A percentile compares a stretch with the other conserved stretches of the same genome.
These are phyloP conservation scores for Bonnemaisonia californica DNA, from an alignment of 31 red algal species.

Conservation along the genomic window DNA sequence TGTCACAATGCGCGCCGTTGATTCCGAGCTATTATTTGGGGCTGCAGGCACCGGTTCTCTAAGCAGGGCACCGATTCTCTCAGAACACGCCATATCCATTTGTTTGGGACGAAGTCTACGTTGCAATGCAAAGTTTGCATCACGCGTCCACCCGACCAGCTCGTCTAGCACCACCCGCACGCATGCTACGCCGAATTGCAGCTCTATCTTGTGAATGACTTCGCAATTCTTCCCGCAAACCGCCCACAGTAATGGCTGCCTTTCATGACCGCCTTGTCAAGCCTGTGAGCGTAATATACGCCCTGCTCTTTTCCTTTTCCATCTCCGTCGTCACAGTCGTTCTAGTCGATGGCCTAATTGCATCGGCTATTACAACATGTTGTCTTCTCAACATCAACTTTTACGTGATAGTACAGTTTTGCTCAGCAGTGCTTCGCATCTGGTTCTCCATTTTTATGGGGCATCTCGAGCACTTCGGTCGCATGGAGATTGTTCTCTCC, in stretches of 20 bases:
- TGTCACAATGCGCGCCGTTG: too few relatives aligned
- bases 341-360: slow-evolving; percentile 48
- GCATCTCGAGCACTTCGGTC: slow-evolving; percentile 79
- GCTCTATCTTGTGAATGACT: too few relatives aligned
- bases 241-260: neutral
- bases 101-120: too few relatives aligned
- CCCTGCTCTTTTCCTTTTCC: slow-evolving; percentile 41
- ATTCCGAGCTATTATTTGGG: too few relatives aligned
- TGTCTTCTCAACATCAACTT: slow-evolving; percentile 50
- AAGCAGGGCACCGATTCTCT: too few relatives aligned
- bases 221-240: neutral
- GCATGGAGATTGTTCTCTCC: slow-evolving; percentile 71
- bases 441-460: slow-evolving; percentile 89
- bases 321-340: slow-evolving; percentile 66
- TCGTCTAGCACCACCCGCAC: too few relatives aligned
- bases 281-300: slow-evolving; percentile 28
- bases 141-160: too few relatives aligned
- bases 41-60: too few relatives aligned
- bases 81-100: too few relatives aligned
- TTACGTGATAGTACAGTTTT: slow-evolving; percentile 31
- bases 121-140: too few relatives aligned
- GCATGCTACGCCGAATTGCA: too few relatives aligned
- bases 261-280: slow-evolving; percentile 3
- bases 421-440: slow-evolving; percentile 62
- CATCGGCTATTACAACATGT: slow-evolving; percentile 14